phyloP scores from a whole-genome alignment of 202 grass and related monocot genomes.

The Hordeum pubiflorum region DNA sequence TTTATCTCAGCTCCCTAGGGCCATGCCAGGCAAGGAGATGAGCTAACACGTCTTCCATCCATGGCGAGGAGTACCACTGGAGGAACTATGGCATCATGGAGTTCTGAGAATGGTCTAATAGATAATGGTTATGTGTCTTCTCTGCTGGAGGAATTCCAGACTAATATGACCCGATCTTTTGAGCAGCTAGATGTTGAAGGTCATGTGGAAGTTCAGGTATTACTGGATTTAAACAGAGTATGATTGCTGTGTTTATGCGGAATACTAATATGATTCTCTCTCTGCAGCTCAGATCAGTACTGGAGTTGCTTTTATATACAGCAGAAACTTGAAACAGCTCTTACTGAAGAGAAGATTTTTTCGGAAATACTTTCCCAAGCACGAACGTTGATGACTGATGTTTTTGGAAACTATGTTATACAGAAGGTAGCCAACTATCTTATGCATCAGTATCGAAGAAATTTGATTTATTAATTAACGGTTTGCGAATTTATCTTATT shows the following conservation, averaged over 20 bases:
- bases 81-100: constrained; percentile 48
- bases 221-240: neutral
- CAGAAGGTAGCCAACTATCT: constrained; percentile 59
- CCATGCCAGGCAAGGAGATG: constrained; percentile 60
- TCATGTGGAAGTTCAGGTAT: constrained; percentile 95
- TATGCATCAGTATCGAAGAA: constrained; percentile 2
- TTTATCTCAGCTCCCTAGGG: constrained; percentile 46
- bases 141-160: constrained; percentile 70
- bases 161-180: constrained; percentile 73
- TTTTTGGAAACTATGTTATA: constrained; percentile 97
- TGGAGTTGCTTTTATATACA: constrained; percentile 90
- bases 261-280: constrained; percentile 10
- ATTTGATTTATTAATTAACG: neutral
- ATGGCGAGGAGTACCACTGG: constrained; percentile 31
- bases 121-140: constrained; percentile 58
- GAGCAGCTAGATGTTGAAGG: constrained; percentile 80
- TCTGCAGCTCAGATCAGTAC: constrained; percentile 80
- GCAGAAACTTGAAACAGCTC: constrained; percentile 82
- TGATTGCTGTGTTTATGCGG: constrained; percentile 10
- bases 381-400: constrained; percentile 82
- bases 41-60: constrained; percentile 32
- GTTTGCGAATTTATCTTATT: constrained; percentile 5
- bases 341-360: constrained; percentile 84
- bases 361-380: constrained; percentile 83
- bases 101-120: constrained; percentile 39